A percentile compares a stretch with the other conserved stretches of the same genome.
Conservation (phyloP, 116 monocot genomes). For the Phalaenopsis hybrid region DNA sequence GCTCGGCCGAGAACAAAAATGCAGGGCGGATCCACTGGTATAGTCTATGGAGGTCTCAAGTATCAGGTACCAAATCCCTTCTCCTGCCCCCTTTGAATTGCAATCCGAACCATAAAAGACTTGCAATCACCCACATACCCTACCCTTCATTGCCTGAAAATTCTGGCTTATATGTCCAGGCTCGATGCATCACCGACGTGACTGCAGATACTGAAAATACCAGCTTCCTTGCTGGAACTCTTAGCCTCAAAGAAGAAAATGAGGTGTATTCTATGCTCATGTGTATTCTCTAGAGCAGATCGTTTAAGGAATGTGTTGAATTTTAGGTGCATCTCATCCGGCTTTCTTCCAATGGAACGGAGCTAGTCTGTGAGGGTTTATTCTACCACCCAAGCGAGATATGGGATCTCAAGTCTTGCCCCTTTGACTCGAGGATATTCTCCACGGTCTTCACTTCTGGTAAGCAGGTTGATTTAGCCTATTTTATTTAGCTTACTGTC, state of each 20-base stretch:
- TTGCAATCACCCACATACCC: neutral
- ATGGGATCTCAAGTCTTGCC: slow-evolving; percentile 94
- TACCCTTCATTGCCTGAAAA: neutral
- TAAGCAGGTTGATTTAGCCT: slow-evolving; percentile 14
- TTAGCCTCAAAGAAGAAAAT: slow-evolving; percentile 87
- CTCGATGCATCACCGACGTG: slow-evolving; percentile 89
- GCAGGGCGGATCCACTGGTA: slow-evolving; percentile 77
- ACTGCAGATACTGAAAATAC: slow-evolving; percentile 55
- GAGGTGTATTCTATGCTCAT: slow-evolving; percentile 32
- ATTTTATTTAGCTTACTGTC: neutral
- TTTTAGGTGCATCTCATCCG: slow-evolving; percentile 86
- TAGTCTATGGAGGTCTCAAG: slow-evolving; percentile 96
- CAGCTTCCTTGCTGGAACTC: slow-evolving; percentile 90
- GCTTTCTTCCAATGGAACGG: slow-evolving; percentile 58
- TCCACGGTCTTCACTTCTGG: slow-evolving; percentile 88
- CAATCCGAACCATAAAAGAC: neutral
- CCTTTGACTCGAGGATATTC: slow-evolving; percentile 74
- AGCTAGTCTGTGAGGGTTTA: slow-evolving; percentile 88
- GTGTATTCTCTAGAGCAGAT: neutral
- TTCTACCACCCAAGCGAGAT: slow-evolving; percentile 93
- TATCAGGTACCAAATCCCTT: slow-evolving; percentile 55
- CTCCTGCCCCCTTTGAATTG: neutral
- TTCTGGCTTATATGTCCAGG: slow-evolving; percentile 25
- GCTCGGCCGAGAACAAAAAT: slow-evolving; percentile 14
- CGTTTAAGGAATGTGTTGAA: neutral